These are phyloP conservation scores for Angomonas deanei DNA, from an alignment of 208 protist species.

Conservation along the genomic window DNA sequence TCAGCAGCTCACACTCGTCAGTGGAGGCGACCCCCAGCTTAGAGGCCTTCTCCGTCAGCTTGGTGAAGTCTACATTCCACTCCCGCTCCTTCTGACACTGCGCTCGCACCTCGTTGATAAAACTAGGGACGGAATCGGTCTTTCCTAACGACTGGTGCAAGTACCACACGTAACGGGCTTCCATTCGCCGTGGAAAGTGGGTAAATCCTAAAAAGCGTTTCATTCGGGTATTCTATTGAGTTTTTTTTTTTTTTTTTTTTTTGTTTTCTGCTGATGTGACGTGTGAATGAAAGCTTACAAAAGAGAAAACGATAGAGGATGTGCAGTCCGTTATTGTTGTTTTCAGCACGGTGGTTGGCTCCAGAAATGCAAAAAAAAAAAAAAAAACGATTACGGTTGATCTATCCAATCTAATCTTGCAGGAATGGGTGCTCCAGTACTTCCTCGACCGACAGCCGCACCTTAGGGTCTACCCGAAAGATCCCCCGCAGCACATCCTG, in stretches of 20 bases:
- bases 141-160: neutral
- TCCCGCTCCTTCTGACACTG: neutral
- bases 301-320: too few relatives aligned
- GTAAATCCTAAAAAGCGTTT: neutral
- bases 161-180: neutral
- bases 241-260: slow-evolving; percentile 1
- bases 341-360: too few relatives aligned
- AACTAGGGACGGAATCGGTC: neutral
- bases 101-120: neutral
- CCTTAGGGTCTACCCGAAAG: slow-evolving; percentile 34
- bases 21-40: neutral
- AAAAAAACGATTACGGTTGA: too few relatives aligned
- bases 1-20: slow-evolving; percentile 8
- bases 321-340: too few relatives aligned
- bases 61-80: slow-evolving; percentile 45
- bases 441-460: slow-evolving; percentile 46
- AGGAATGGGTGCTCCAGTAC: slow-evolving; percentile 68
- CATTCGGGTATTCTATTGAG: neutral
- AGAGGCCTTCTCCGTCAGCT: slow-evolving; percentile 9
- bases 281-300: too few relatives aligned
- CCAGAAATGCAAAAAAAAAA: too few relatives aligned
- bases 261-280: slow-evolving; percentile 1
- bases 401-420: neutral
- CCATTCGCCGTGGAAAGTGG: too few relatives aligned
- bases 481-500: slow-evolving; percentile 63